phyloP scores from a whole-genome alignment of 163 green algal genomes.

The Volvox carteri region DNA sequence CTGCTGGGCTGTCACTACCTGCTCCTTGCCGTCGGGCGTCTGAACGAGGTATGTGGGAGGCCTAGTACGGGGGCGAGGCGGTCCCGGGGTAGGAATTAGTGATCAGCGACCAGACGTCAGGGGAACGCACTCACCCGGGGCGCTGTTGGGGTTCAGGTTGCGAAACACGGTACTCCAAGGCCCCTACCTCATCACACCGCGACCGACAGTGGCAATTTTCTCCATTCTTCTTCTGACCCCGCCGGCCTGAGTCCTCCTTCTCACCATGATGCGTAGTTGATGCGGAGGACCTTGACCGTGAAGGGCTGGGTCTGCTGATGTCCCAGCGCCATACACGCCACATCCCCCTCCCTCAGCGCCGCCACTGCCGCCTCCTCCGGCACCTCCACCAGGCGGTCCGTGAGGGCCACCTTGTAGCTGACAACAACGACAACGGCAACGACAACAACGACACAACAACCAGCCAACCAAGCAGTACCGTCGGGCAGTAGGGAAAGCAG shows the following conservation, averaged over 20 bases:
- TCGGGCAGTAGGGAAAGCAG: too few relatives aligned
- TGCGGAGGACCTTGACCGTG: conserved; percentile 1
- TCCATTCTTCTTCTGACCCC: too few relatives aligned
- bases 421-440: too few relatives aligned
- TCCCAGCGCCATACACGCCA: not conserved
- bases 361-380: conserved; percentile 38
- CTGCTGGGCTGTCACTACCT: not conserved
- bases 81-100: not conserved
- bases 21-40: conserved; percentile 40
- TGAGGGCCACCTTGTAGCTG: conserved; percentile 54
- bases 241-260: too few relatives aligned
- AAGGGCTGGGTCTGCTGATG: not conserved
- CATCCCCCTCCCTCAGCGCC: not conserved
- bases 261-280: conserved; percentile 33
- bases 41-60: conserved; percentile 65
- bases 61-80: conserved; percentile 30
- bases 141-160: too few relatives aligned
- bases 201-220: too few relatives aligned
- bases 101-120: not conserved
- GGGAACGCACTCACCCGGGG: too few relatives aligned
- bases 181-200: too few relatives aligned
- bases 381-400: conserved; percentile 42
- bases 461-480: too few relatives aligned
- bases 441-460: too few relatives aligned
- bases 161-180: too few relatives aligned